These are phyloP conservation scores for Alloascoidea africana DNA, from an alignment of 805 yeast species.

Conservation along the genomic window DNA sequence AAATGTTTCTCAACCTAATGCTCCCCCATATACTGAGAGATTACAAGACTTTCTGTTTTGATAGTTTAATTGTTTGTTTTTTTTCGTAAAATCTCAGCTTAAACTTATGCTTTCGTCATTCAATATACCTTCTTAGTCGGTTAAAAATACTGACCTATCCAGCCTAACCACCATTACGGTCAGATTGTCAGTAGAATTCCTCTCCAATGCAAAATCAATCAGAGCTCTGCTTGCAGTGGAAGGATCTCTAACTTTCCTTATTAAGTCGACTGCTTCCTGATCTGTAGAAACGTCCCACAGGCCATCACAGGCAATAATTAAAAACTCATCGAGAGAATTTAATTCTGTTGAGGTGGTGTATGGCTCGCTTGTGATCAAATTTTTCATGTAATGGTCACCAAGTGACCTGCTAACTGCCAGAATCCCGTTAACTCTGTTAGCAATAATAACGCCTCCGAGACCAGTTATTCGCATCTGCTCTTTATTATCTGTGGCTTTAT, in stretches of 20 bases:
- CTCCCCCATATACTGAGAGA: no score
- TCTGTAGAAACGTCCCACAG: slow-evolving; percentile 91
- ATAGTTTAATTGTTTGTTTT: no score
- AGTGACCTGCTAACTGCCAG: slow-evolving; percentile 87
- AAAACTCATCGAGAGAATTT: slow-evolving; percentile 48
- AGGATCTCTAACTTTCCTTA: slow-evolving; percentile 39
- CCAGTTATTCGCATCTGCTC: slow-evolving; percentile 65
- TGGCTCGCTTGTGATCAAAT: slow-evolving; percentile 78
- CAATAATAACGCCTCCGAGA: slow-evolving; percentile 78
- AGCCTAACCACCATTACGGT: slow-evolving; percentile 80
- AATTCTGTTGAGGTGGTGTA: slow-evolving; percentile 82
- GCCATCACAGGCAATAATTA: slow-evolving; percentile 93
- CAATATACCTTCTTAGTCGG: no score
- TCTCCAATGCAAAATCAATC: slow-evolving; percentile 59
- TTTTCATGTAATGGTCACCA: slow-evolving; percentile 90
- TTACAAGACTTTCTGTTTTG: no score
- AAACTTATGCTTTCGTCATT: no score
- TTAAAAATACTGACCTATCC: slow-evolving; percentile 23
- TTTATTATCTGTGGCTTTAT: slow-evolving; percentile 70
- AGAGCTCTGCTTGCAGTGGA: slow-evolving; percentile 50
- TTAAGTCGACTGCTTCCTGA: slow-evolving; percentile 64
- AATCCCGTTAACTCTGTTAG: slow-evolving; percentile 89
- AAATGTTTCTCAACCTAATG: no score
- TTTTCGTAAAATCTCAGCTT: no score
- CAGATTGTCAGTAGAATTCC: slow-evolving; percentile 78